phyloP scores from a whole-genome alignment of 2,329 filamentous ascomycete genomes.

The Cercospora sp. region DNA sequence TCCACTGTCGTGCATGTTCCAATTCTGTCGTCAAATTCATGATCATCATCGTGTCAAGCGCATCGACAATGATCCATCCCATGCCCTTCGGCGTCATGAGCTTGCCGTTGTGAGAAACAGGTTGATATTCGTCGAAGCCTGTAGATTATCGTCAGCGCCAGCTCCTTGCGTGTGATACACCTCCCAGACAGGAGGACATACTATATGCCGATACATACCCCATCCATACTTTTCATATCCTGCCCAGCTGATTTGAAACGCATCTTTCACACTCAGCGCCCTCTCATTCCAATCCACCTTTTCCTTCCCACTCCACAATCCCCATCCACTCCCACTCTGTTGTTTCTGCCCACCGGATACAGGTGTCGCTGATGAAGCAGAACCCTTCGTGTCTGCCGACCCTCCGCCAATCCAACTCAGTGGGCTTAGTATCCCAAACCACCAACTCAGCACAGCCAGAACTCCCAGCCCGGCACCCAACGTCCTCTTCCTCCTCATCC shows the following conservation, averaged over 20 bases:
- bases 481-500: slow-evolving; percentile 60
- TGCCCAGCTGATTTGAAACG: slow-evolving; percentile 89
- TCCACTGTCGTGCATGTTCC: slow-evolving; percentile 83
- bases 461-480: slow-evolving; percentile 57
- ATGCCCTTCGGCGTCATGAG: slow-evolving; percentile 87
- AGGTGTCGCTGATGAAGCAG: background rate
- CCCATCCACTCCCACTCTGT: slow-evolving; percentile 35
- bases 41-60: slow-evolving; percentile 92
- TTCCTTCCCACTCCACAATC: slow-evolving; percentile 57
- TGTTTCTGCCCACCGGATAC: slow-evolving; percentile 18
- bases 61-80: slow-evolving; percentile 97
- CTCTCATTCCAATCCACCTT: slow-evolving; percentile 72
- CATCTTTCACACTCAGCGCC: slow-evolving; percentile 79
- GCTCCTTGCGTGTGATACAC: background rate
- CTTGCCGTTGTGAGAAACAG: slow-evolving; percentile 72
- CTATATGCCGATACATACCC: slow-evolving; percentile 61
- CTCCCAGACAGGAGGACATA: slow-evolving; percentile 22
- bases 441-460: slow-evolving; percentile 63
- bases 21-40: slow-evolving; percentile 94
- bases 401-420: slow-evolving; percentile 27
- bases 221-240: slow-evolving; percentile 90
- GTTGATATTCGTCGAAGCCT: slow-evolving; percentile 81
- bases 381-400: slow-evolving; percentile 7
- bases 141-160: slow-evolving; percentile 9
- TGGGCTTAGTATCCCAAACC: slow-evolving; percentile 62